Evolutionary conservation across 2,329 filamentous ascomycete genomes (phyloP).

Genomic region (Myriosclerotinia duriaeana): DNA sequence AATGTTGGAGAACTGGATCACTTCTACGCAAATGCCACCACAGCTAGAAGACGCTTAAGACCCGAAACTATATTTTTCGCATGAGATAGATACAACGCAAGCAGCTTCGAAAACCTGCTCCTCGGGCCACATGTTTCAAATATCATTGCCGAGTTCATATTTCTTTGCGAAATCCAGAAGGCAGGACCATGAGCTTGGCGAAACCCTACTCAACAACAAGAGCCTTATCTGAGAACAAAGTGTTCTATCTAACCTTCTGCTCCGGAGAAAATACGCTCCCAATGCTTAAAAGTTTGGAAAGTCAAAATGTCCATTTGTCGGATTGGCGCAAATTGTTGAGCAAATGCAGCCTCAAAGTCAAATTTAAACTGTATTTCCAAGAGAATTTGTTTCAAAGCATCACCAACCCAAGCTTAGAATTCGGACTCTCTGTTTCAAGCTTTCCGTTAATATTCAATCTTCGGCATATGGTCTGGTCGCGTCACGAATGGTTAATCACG

Average conservation of each 20-base stretch:
- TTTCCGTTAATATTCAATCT: neutral
- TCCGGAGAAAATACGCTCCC: neutral
- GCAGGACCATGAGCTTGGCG: neutral
- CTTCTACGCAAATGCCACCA: conserved; percentile 66
- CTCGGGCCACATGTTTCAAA: neutral
- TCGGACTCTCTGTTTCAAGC: neutral
- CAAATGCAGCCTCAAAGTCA: neutral
- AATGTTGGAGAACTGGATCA: conserved; percentile 82
- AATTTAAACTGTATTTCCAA: neutral
- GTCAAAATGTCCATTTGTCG: neutral
- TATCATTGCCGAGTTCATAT: neutral
- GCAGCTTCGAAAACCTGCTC: neutral
- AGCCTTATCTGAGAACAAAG: neutral
- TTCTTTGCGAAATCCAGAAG: neutral
- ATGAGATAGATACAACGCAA: neutral
- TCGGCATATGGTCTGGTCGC: neutral
- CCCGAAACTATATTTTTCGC: neutral
- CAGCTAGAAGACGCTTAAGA: conserved; percentile 30
- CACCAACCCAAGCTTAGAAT: neutral
- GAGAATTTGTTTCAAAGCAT: neutral
- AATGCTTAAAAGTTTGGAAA: neutral
- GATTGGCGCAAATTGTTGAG: neutral
- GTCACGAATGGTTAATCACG: neutral
- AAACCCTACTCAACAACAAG: neutral
- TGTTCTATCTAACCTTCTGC: neutral